Conservation (phyloP, 2,329 filamentous ascomycete genomes). For the Teratosphaeria viscida region DNA sequence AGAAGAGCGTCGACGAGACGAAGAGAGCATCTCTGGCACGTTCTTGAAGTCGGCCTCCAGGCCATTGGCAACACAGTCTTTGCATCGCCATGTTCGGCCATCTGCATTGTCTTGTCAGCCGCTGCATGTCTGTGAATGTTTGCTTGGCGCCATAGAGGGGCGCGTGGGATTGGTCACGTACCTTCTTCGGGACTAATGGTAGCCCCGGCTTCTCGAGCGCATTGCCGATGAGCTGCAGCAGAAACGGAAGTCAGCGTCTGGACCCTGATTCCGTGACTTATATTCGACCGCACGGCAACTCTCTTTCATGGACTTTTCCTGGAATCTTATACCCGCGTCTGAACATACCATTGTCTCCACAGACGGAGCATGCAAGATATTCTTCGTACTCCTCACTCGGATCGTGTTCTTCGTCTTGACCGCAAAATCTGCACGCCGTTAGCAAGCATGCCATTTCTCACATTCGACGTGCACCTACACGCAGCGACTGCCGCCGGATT, state of each 20-base stretch:
- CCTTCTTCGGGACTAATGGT: constrained; percentile 51
- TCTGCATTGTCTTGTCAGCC: constrained; percentile 31
- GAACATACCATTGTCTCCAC: constrained; percentile 70
- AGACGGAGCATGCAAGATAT: constrained; percentile 65
- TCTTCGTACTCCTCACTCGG: constrained; percentile 71
- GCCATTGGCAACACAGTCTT: constrained; percentile 44
- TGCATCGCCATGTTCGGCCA: constrained; percentile 52
- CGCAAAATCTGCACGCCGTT: constrained; percentile 58
- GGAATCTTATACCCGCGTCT: neutral
- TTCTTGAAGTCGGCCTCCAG: constrained; percentile 35
- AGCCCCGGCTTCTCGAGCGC: constrained; percentile 60
- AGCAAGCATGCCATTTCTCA: constrained; percentile 16
- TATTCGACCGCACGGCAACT: constrained; percentile 4
- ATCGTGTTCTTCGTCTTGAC: constrained; percentile 71
- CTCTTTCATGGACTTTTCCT: constrained; percentile 12
- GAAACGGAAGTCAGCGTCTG: constrained; percentile 36
- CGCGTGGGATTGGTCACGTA: constrained; percentile 34
- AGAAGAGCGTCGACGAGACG: constrained; percentile 45
- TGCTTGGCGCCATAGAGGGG: constrained; percentile 8
- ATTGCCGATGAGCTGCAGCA: constrained; percentile 74
- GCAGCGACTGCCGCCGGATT: constrained; percentile 49
- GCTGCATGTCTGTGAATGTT: constrained; percentile 10
- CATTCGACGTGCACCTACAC: constrained; percentile 41
- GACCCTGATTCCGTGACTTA: constrained; percentile 19
- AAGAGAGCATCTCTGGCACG: constrained; percentile 23